Evolutionary conservation across 176 grass and related monocot genomes (phyloP).

Genomic region (Rhynchospora tenuis): DNA sequence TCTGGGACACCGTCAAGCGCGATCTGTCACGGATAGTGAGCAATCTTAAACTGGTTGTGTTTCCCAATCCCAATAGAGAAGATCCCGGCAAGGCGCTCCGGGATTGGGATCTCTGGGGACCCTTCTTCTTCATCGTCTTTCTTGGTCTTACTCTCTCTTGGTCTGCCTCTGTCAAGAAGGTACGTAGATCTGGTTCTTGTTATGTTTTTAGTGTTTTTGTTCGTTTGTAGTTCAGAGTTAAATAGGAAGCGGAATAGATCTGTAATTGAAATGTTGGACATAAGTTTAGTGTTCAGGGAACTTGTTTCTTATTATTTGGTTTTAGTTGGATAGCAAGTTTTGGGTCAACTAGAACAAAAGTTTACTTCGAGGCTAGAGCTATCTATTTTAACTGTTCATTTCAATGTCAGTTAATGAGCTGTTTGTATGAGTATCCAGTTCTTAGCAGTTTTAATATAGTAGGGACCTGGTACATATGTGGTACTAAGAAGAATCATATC

Average conservation of each 20-base stretch:
- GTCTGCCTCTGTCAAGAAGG: conserved; percentile 96
- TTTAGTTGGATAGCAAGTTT: neutral
- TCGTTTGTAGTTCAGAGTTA: neutral
- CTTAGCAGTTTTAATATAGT: neutral
- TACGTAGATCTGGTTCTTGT: conserved; percentile 19
- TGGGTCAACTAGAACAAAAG: neutral
- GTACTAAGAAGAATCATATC: neutral
- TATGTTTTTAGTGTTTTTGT: neutral
- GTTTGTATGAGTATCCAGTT: neutral
- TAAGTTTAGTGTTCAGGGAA: neutral
- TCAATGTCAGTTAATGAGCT: neutral
- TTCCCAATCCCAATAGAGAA: conserved; percentile 92
- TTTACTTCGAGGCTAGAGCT: neutral
- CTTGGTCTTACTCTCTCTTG: conserved; percentile 88
- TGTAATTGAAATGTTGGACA: neutral
- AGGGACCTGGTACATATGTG: neutral
- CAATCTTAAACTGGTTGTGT: conserved; percentile 98
- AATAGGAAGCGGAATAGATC: neutral
- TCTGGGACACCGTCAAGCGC: conserved; percentile 97
- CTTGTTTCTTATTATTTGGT: neutral
- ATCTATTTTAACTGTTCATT: neutral
- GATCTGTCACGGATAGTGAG: conserved; percentile 94
- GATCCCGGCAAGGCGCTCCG: conserved; percentile 94
- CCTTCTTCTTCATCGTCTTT: conserved; percentile 99
- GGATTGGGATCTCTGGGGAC: conserved; percentile 98